Evolutionary conservation across 768 basidiomycete genomes (phyloP).

Genomic region (Chalciporus chontae): DNA sequence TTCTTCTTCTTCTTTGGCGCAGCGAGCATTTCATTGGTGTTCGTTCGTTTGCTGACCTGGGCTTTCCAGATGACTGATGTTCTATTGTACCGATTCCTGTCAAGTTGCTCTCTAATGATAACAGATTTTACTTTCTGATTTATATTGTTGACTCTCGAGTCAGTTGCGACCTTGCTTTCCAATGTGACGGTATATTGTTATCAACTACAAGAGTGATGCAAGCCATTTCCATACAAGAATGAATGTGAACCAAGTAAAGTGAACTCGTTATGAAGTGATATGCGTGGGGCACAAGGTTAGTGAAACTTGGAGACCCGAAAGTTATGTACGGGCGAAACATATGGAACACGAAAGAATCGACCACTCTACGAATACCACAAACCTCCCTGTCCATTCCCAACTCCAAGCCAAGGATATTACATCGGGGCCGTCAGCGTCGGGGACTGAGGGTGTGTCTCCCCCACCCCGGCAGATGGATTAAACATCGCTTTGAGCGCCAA

Average conservation of each 20-base stretch:
- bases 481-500: constrained; percentile 90
- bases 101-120: background rate
- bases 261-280: background rate
- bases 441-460: background rate
- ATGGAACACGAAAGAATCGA: background rate
- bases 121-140: background rate
- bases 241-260: background rate
- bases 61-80: constrained; percentile 5
- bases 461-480: constrained; percentile 24
- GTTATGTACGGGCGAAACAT: too few relatives aligned
- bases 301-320: background rate
- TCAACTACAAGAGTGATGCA: background rate
- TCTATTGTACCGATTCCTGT: background rate
- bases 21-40: constrained; percentile 10
- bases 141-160: background rate
- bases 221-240: background rate
- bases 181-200: background rate
- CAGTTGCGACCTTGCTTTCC: too few relatives aligned
- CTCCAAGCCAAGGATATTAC: background rate
- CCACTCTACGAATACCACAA: background rate
- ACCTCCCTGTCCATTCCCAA: too few relatives aligned
- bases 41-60: constrained; percentile 4
- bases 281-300: background rate
- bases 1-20: constrained; percentile 18
- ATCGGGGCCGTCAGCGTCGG: background rate